Conservation (phyloP, 78 protist species). For the Dictyostelium capitatum region DNA sequence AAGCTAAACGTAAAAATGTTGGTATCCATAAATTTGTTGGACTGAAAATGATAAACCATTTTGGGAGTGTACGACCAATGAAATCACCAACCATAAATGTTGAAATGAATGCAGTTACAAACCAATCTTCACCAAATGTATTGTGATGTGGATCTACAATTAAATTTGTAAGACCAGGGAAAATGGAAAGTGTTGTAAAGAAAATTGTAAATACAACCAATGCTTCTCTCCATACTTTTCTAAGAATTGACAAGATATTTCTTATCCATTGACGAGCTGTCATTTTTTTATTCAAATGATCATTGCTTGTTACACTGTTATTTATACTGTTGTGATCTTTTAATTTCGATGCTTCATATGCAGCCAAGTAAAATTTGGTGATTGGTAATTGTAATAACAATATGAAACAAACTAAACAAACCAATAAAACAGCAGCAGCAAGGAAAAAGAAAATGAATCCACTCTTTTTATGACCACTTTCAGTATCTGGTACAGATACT, state of each 20-base stretch:
- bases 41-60: slow-evolving; percentile 60
- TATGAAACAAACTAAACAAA: slow-evolving; percentile 40
- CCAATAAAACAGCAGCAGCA: slow-evolving; percentile 29
- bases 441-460: slow-evolving; percentile 53
- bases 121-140: slow-evolving; percentile 15
- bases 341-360: slow-evolving; percentile 5
- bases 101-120: slow-evolving; percentile 4
- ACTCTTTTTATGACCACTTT: not conserved
- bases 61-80: slow-evolving; percentile 70
- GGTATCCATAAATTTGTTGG: slow-evolving; percentile 80
- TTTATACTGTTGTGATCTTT: not conserved
- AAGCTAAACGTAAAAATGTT: slow-evolving; percentile 38
- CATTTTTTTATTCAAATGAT: not conserved
- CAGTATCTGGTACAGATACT: slow-evolving; percentile 16
- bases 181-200: slow-evolving; percentile 71
- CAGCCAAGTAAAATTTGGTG: slow-evolving; percentile 17
- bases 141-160: slow-evolving; percentile 3
- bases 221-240: slow-evolving; percentile 83
- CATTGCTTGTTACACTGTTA: slow-evolving; percentile 9
- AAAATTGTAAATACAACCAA: slow-evolving; percentile 75
- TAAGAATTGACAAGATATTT: not conserved
- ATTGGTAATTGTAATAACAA: slow-evolving; percentile 7
- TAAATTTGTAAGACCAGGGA: slow-evolving; percentile 68
- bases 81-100: slow-evolving; percentile 76
- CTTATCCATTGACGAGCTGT: not conserved